Evolutionary conservation across 2,329 filamentous ascomycete genomes (phyloP).

Genomic region (Colletotrichum trifolii): DNA sequence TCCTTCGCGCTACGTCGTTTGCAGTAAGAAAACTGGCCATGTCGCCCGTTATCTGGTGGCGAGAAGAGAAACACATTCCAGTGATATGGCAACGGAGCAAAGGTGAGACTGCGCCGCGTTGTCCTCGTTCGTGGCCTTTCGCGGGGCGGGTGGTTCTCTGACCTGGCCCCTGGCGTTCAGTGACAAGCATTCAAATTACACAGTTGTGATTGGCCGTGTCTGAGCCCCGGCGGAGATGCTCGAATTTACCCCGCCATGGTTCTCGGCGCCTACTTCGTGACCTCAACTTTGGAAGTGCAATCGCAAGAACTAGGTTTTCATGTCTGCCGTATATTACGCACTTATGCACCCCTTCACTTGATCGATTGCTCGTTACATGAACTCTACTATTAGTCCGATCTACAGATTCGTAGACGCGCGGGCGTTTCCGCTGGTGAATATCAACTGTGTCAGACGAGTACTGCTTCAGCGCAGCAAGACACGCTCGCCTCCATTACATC

Average conservation of each 20-base stretch:
- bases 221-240: slow-evolving; percentile 21
- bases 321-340: too few species aligned
- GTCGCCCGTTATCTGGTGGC: not conserved
- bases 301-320: too few species aligned
- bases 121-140: slow-evolving; percentile 3
- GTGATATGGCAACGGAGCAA: not conserved
- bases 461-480: not conserved
- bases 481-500: not conserved
- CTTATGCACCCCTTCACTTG: too few species aligned
- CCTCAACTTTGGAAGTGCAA: too few species aligned
- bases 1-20: too few species aligned
- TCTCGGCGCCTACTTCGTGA: not conserved
- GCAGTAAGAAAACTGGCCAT: not conserved
- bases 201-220: slow-evolving; percentile 10
- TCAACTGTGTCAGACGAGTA: not conserved
- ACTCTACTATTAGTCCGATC: too few species aligned
- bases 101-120: not conserved
- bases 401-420: too few species aligned
- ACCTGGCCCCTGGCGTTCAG: slow-evolving; percentile 1
- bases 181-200: slow-evolving; percentile 19
- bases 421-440: not conserved
- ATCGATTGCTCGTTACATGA: too few species aligned
- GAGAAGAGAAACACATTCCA: not conserved
- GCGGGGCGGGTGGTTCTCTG: slow-evolving; percentile 5
- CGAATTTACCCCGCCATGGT: not conserved